Conservation (phyloP, 2,329 filamentous ascomycete species). For the Cladosporium sp. region DNA sequence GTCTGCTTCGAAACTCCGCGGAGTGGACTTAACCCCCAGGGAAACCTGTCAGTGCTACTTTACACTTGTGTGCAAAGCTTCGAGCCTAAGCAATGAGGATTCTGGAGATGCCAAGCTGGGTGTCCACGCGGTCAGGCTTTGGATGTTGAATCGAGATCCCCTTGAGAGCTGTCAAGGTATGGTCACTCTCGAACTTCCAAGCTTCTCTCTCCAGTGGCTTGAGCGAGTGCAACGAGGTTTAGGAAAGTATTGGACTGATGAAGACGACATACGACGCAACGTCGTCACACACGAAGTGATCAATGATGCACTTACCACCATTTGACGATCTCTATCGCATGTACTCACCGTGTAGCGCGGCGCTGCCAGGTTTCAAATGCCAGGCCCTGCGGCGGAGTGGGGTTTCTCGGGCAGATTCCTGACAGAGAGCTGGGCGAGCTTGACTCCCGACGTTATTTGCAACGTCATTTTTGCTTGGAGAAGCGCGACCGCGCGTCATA, state of each 20-base stretch:
- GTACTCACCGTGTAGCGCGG: no score
- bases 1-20: background rate
- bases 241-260: background rate
- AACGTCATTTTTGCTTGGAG: slow-evolving; percentile 12
- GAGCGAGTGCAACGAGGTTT: background rate
- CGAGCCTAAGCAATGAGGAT: background rate
- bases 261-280: background rate
- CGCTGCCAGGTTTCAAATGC: no score
- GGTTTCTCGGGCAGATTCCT: background rate
- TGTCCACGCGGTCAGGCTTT: background rate
- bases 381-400: slow-evolving; percentile 3
- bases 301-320: no score
- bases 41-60: background rate
- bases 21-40: background rate
- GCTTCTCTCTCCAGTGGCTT: background rate
- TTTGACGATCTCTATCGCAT: no score
- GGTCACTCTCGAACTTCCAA: no score
- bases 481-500: slow-evolving; percentile 7
- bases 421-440: slow-evolving; percentile 1
- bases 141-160: background rate
- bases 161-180: background rate
- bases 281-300: no score
- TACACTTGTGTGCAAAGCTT: slow-evolving; percentile 10
- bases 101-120: slow-evolving; percentile 6
- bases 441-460: slow-evolving; percentile 1